Conservation (phyloP, 305 asterid species). For the Fraxinus xanthoxyloides region DNA sequence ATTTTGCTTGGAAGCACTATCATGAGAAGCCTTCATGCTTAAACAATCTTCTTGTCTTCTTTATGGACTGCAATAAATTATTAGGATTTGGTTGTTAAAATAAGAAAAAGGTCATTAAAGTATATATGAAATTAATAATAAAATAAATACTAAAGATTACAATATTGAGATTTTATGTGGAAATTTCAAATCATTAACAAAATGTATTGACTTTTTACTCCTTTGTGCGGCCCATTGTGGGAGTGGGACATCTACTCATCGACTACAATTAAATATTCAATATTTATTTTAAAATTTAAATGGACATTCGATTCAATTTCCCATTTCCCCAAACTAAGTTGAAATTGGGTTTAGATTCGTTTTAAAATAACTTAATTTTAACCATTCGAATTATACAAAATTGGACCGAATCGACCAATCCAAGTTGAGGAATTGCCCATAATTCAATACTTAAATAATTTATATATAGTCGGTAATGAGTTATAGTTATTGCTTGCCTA, state of each 20-base stretch:
- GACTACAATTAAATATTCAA: neutral
- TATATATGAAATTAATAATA: neutral
- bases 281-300: too few relatives aligned
- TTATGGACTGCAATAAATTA: conserved; percentile 1
- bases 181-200: neutral
- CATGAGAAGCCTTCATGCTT: conserved; percentile 22
- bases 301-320: neutral
- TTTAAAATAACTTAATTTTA: too few relatives aligned
- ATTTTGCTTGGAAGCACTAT: conserved; percentile 19
- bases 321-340: neutral
- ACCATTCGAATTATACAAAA: neutral
- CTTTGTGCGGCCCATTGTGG: neutral
- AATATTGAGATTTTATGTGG: neutral
- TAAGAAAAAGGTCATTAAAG: neutral
- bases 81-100: conserved; percentile 11
- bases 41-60: conserved; percentile 22
- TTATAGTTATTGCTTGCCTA: neutral
- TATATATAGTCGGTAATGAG: neutral
- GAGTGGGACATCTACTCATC: neutral
- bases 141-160: neutral
- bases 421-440: neutral
- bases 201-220: neutral
- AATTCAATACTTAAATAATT: neutral
- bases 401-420: neutral
- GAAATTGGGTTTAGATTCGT: neutral